Percentiles rank a stretch among this genome's conserved stretches.
phyloP scores from a whole-genome alignment of 108 stramenopile species.

The Cyclotella sp. region DNA sequence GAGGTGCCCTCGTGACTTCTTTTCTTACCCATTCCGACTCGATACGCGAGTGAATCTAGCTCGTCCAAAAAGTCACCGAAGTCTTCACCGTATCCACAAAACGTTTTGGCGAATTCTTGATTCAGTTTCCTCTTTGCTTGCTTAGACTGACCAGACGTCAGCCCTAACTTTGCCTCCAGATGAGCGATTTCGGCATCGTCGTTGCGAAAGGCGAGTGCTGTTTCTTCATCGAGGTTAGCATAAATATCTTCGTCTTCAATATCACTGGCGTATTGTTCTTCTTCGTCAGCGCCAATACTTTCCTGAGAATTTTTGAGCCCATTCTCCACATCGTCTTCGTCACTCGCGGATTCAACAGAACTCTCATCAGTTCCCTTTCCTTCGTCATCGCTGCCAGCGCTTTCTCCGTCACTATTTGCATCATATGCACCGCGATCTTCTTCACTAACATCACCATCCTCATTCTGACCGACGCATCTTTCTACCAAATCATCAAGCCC shows the following conservation, averaged over 20 bases:
- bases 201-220: conserved; percentile 44
- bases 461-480: conserved; percentile 48
- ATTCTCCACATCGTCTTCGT: conserved; percentile 27
- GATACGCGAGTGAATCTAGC: conserved; percentile 62
- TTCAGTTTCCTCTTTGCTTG: conserved; percentile 49
- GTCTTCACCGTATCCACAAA: conserved; percentile 76
- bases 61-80: conserved; percentile 83
- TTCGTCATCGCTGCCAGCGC: neutral
- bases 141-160: conserved; percentile 22
- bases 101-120: conserved; percentile 49
- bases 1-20: neutral
- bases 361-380: neutral
- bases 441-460: conserved; percentile 26
- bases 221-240: conserved; percentile 54
- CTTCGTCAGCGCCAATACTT: conserved; percentile 19
- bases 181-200: conserved; percentile 60
- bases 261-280: conserved; percentile 37
- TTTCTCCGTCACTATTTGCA: conserved; percentile 33
- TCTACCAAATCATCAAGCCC: conserved; percentile 73
- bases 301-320: conserved; percentile 6
- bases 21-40: conserved; percentile 32
- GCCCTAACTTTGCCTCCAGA: conserved; percentile 57
- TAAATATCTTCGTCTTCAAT: conserved; percentile 58
- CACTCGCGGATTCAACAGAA: conserved; percentile 44
- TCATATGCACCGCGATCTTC: conserved; percentile 25